Base-by-base conservation (phyloP, 2,329 filamentous ascomycete genomes). In the Neurospora sp. region DNA sequence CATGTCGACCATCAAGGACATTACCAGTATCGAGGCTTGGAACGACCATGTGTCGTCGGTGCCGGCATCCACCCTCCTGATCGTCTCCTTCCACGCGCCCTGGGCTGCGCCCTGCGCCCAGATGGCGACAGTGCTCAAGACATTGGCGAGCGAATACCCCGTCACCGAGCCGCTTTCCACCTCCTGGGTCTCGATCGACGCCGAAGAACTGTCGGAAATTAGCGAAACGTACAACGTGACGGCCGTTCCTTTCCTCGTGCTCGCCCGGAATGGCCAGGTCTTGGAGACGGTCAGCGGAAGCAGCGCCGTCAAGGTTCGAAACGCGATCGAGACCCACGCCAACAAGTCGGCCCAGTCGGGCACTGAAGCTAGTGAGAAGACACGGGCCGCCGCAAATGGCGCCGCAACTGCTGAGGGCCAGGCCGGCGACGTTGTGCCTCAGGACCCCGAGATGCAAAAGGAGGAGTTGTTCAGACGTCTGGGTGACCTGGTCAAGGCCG, bases 81-180 rank as follows among this genome's bases (percentile, higher is more conserved):
- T 97, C 77, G 88, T 97, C 78, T 97, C 94, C 79, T 99, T 99
- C 85, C 92, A 98, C 80, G 93, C 96, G 23, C 92, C 94, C 74
- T 99, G 96, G 96, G 96, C 96, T 38, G 93, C 93, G 71, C 96
- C 96, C 66, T 98, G 96, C 84, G 89, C 92, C 73, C 93, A 97
- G 82, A 98, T 98, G 94, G 88, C 88, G 75, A 91, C 89, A 67
- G 91, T 98, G 75, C 88, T 99, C 74, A 86, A 88, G 77, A 91
- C 93, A 28, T 91, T 99, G 74, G 94, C 95, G 74, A 88, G 89
- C 77, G 93, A 94, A 79, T 97, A 97, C 82, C 88, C 92, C 72
- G 85, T 87, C 76, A 85, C 87, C 74, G 83, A 86, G 73, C 89
- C 91, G 57, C 85, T 85, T 17, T 83, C 85, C 69, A 91, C 94